Percentiles rank a stretch among this genome's conserved stretches.
Conservation (phyloP, 139 green algal genomes). For the Picochlorum sp. region DNA sequence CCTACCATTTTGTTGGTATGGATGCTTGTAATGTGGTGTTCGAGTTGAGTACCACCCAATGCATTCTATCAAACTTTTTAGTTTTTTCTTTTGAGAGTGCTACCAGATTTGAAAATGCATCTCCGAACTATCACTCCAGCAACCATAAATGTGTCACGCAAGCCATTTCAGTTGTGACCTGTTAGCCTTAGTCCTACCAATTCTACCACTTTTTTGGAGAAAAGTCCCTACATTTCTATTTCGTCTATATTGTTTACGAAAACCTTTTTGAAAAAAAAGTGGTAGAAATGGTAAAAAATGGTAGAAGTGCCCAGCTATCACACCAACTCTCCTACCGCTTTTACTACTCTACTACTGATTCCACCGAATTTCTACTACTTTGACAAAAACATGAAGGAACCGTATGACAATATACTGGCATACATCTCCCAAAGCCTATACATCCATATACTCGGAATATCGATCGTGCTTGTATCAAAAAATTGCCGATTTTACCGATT, state of each 20-base stretch:
- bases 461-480: slow-evolving; percentile 4
- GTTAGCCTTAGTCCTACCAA: background rate
- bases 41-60: slow-evolving; percentile 6
- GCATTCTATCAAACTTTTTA: background rate
- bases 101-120: slow-evolving; percentile 3
- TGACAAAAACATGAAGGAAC: background rate
- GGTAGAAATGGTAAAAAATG: slow-evolving; percentile 4
- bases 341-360: background rate
- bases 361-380: background rate
- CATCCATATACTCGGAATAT: background rate
- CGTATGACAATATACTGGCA: background rate
- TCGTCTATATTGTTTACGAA: background rate
- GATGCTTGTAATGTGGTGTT: slow-evolving; percentile 2
- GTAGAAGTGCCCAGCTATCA: slow-evolving; percentile 1
- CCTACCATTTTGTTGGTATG: slow-evolving; percentile 2
- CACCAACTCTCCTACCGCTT: slow-evolving; percentile 2
- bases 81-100: background rate
- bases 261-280: background rate
- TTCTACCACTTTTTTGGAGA: slow-evolving; percentile 2
- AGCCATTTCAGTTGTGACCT: background rate
- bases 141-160: background rate
- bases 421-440: background rate
- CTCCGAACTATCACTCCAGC: background rate
- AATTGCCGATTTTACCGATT: background rate
- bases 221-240: background rate